Base-by-base conservation (phyloP, 208 protist genomes). In the Leishmania gerbilli region DNA sequence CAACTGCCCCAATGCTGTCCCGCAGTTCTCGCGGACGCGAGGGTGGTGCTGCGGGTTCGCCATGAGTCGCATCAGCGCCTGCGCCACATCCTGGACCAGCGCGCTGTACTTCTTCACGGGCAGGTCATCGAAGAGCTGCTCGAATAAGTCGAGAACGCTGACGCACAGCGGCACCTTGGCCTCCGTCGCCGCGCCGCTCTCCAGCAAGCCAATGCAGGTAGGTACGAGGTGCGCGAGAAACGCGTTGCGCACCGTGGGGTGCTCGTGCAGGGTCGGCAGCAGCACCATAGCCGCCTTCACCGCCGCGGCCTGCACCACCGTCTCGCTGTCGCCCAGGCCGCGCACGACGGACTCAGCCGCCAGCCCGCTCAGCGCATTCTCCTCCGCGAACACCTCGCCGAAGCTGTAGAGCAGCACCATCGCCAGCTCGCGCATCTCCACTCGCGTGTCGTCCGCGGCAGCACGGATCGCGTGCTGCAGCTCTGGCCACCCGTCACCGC, bases 391-490 rank as follows among this genome's bases (percentile, higher is more conserved):
- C 53, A 95, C 90, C 83, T 96, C 92, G 40, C 90, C 88, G 65
- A 94, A 84, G 82, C 91, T 91, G 88, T 95, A 92, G 31, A 95
- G 87, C 62, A 98, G 79, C 71, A 95, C 86, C 91, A 98, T 98
- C 74, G 93, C 84, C 47, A 98, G 79, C 88, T 97, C 95, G 9
- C 95, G 92, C 90, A 94, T 88, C 74, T 95, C 93, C 37, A 82
- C 79, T 13, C 90, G 84, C 9, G 82, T 71, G 84, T 90, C 90
- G 49, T 90, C 82, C 24, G 87, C 86, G 3, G 85, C 67, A 27
- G 81, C 77, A 34, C 79, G 85, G 34, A 96, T 89, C 11, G 91
- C 92, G 56, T 89, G 86, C 19, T 90, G 84, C 74, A 96, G 86
- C 86, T 94, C 91, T 34, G 90, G 89, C 93, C 93, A 96, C 42